phyloP scores from a whole-genome alignment of 306 rosid species.

The Quercus engelmannii region DNA sequence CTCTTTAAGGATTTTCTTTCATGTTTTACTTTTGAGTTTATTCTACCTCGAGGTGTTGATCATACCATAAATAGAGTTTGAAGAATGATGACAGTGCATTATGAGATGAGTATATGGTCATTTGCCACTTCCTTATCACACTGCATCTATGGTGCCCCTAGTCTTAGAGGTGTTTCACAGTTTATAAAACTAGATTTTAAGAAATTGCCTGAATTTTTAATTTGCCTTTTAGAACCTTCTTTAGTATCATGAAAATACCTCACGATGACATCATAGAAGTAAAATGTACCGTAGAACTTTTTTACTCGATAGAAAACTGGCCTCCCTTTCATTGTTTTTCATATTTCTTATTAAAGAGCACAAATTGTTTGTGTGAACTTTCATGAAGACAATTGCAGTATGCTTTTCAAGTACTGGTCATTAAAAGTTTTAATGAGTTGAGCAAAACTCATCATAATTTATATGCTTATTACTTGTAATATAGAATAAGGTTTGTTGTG shows the following conservation, averaged over 20 bases:
- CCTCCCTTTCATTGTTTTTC: not conserved
- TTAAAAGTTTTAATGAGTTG: not conserved
- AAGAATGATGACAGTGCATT: not conserved
- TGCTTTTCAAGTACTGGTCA: slow-evolving; percentile 10
- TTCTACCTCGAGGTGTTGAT: not conserved
- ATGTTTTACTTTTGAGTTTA: not conserved
- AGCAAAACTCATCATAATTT: not conserved
- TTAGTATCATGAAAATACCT: not conserved
- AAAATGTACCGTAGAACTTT: no score
- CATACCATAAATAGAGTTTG: not conserved
- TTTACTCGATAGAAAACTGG: not conserved
- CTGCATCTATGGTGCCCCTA: not conserved
- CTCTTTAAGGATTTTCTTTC: not conserved
- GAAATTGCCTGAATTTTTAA: not conserved
- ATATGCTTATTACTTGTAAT: not conserved
- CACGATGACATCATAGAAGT: not conserved
- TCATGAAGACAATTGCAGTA: slow-evolving; percentile 2
- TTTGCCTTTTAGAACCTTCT: not conserved
- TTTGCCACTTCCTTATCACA: not conserved
- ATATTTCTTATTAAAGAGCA: not conserved
- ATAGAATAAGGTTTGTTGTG: not conserved
- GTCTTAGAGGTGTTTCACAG: not conserved
- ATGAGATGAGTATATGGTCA: not conserved
- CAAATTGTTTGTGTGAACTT: not conserved
- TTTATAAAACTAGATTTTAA: not conserved